Evolutionary conservation across 176 grass and related monocot genomes (phyloP), one percentile per base, ranked within the genome.

Genomic region (Musa acuminata): DNA sequence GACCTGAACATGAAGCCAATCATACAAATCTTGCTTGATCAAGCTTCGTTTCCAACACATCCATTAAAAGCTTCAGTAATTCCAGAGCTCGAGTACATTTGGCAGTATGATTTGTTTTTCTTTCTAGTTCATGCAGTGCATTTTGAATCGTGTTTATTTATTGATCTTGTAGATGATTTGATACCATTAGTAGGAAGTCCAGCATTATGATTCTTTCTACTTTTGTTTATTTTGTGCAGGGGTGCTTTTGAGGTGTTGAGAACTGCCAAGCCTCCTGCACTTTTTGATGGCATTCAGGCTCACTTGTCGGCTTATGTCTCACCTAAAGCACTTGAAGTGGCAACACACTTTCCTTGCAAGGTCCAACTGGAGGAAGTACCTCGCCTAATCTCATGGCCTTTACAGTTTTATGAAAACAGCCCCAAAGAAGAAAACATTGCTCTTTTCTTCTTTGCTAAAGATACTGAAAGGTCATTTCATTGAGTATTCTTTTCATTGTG

Each of bases 381-480:
- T 80, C 88, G 91, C 78, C 76, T 79, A 62, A 83, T 76, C 71
- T 87, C 84, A 67, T 99, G 95, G 91, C 91, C 90, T 13, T 73
- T 53, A 51, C 91, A 94, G 66, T 99, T 99, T 77, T 72, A 84
- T 65, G 60, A 85, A 68, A 93, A 73, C 63, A 67, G 82, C 68
- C 95, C 95, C 55, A 91, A 83, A 11, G 82, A 99, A 65, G 68
- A 87, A 13, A 88, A 82, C 69, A 87, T 99, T 77, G 95, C 80
- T 70, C 75, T 99, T 82, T 99, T 89, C 79, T 99, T 99, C 84
- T 99, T 99, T 89, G 88, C 95, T 57, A 94, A 85, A 83, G 88
- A 99, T 89, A 62, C 70, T 71, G 80, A 89, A 51, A 94, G 95
- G 95, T 94, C 48, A 70, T 43, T 59, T 80, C 73, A 19, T 54